Evolutionary conservation across 1,139 yeast genomes (phyloP).

Genomic region (Saccharomyces uvarum): DNA sequence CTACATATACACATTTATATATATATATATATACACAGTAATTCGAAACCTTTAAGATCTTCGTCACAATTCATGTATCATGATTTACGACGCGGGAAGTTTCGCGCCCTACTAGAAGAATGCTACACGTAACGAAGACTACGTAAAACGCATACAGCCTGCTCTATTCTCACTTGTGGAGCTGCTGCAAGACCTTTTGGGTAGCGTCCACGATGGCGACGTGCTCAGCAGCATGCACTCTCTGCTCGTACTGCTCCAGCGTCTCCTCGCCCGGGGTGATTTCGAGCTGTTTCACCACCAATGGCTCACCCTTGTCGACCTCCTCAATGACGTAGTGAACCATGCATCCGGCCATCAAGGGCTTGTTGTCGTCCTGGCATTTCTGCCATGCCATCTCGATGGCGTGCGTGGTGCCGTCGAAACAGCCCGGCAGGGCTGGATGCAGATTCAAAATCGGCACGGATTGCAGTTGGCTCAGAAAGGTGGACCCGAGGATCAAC

Average conservation of each 20-base stretch:
- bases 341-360: slow-evolving; percentile 77
- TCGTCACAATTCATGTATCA: not conserved
- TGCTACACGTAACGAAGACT: not conserved
- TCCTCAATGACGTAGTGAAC: slow-evolving; percentile 90
- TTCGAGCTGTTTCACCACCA: slow-evolving; percentile 70
- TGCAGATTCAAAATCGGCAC: slow-evolving; percentile 85
- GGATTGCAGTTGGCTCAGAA: slow-evolving; percentile 57
- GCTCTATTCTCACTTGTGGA: not conserved
- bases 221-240: slow-evolving; percentile 85
- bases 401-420: slow-evolving; percentile 88
- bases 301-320: slow-evolving; percentile 88
- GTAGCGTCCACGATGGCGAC: slow-evolving; percentile 90
- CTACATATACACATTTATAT: not conserved
- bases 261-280: slow-evolving; percentile 59
- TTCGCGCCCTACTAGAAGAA: not conserved
- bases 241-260: slow-evolving; percentile 66
- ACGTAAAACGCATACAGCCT: not conserved
- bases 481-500: slow-evolving; percentile 76
- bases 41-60: not conserved
- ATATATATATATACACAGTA: not conserved
- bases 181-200: slow-evolving; percentile 36
- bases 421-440: slow-evolving; percentile 95
- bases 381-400: slow-evolving; percentile 94
- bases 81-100: not conserved
- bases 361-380: slow-evolving; percentile 62